A percentile compares a stretch with the other conserved stretches of the same genome.
phyloP scores from a whole-genome alignment of 441 rosid species.

The Erodium chrysanthum region DNA sequence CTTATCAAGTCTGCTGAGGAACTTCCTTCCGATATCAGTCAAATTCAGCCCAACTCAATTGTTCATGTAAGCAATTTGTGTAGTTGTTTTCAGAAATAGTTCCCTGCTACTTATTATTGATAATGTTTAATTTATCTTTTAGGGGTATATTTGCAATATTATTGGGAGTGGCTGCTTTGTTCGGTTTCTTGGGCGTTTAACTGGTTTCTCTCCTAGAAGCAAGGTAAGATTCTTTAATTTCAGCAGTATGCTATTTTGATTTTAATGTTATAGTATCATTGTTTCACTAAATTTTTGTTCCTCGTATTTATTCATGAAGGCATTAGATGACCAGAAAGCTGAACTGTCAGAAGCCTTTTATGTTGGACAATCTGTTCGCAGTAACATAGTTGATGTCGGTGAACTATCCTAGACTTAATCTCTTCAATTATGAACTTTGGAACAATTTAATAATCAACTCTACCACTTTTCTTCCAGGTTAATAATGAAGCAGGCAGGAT shows the following conservation, averaged over 20 bases:
- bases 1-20: slow-evolving; percentile 50
- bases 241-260: slow-evolving; percentile 8
- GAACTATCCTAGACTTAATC: slow-evolving; percentile 21
- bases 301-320: slow-evolving; percentile 30
- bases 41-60: slow-evolving; percentile 48
- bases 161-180: slow-evolving; percentile 93
- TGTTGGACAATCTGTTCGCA: slow-evolving; percentile 91
- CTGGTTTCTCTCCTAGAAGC: slow-evolving; percentile 87
- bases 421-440: slow-evolving; percentile 15
- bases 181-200: slow-evolving; percentile 90
- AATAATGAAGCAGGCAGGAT: slow-evolving; percentile 56
- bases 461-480: slow-evolving; percentile 42
- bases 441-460: slow-evolving; percentile 12
- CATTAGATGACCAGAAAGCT: slow-evolving; percentile 55
- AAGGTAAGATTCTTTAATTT: slow-evolving; percentile 38
- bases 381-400: slow-evolving; percentile 70
- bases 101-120: background rate
- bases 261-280: slow-evolving; percentile 11
- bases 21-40: slow-evolving; percentile 64
- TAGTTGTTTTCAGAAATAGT: slow-evolving; percentile 8
- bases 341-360: slow-evolving; percentile 63
- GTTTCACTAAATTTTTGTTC: slow-evolving; percentile 1
- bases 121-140: slow-evolving; percentile 3
- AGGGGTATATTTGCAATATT: slow-evolving; percentile 89
- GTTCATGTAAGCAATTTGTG: slow-evolving; percentile 52